These are phyloP conservation scores for Ajuga reptans DNA, from an alignment of 305 asterid genomes.

Conservation along the genomic window DNA sequence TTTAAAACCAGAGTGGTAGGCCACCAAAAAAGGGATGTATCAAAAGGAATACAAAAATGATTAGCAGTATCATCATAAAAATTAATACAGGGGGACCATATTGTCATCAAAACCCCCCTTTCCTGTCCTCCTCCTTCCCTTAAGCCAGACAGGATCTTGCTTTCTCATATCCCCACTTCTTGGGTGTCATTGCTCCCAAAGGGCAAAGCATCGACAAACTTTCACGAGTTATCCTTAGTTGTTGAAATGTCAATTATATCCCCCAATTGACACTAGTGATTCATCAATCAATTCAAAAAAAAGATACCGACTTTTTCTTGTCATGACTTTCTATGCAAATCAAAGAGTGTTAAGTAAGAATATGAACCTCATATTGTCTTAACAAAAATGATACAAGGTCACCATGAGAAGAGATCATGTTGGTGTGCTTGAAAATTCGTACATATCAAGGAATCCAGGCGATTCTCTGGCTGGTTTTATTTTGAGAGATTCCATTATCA, in stretches of 20 bases:
- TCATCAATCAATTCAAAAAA: slow-evolving; percentile 4
- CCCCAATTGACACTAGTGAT: slow-evolving; percentile 12
- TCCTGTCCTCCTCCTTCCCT: slow-evolving; percentile 42
- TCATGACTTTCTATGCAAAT: not conserved
- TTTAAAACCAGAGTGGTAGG: slow-evolving; percentile 25
- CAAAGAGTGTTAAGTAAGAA: not conserved
- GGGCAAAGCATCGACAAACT: slow-evolving; percentile 22
- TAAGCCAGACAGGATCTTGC: slow-evolving; percentile 40
- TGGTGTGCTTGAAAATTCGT: slow-evolving; percentile 7
- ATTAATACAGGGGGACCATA: slow-evolving; percentile 38
- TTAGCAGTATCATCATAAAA: slow-evolving; percentile 16
- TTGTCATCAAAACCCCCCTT: slow-evolving; percentile 14
- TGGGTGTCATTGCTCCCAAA: slow-evolving; percentile 22
- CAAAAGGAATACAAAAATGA: slow-evolving; percentile 22
- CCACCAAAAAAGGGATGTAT: slow-evolving; percentile 31
- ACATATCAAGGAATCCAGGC: slow-evolving; percentile 19
- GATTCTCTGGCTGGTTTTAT: not conserved
- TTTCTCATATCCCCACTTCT: slow-evolving; percentile 32
- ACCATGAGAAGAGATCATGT: slow-evolving; percentile 8
- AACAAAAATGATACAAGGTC: slow-evolving; percentile 8
- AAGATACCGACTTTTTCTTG: slow-evolving; percentile 8
- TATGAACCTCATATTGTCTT: not conserved
- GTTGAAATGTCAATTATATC: slow-evolving; percentile 25
- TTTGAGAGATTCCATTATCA: not conserved
- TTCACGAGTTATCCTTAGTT: slow-evolving; percentile 31